Conservation (phyloP, 2,329 filamentous ascomycete genomes). For the Cryphonectria carpinicola region DNA sequence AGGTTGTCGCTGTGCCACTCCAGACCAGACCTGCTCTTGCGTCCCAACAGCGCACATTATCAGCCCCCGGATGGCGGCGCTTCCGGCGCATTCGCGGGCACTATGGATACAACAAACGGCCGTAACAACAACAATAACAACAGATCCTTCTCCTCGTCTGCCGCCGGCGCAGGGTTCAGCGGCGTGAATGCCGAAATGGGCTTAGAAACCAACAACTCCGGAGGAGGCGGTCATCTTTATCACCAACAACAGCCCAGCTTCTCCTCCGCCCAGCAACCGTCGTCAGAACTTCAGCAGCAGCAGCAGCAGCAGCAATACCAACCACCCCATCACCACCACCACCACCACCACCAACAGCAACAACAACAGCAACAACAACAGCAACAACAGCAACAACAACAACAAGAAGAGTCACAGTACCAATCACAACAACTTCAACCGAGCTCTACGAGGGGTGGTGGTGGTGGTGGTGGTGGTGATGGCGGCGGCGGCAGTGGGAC, state of each 20-base stretch:
- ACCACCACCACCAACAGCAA: conserved; percentile 4
- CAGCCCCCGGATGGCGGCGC: conserved; percentile 10
- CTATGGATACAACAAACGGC: conserved; percentile 10
- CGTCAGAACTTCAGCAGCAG: not conserved
- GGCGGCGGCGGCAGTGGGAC: not conserved
- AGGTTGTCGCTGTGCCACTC: conserved; percentile 5
- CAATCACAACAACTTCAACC: conserved; percentile 10
- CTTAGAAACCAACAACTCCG: not conserved
- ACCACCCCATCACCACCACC: conserved; percentile 2
- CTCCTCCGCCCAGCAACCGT: not conserved
- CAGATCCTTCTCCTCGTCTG: conserved; percentile 4
- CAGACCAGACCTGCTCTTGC: conserved; percentile 1
- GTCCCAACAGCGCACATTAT: not conserved
- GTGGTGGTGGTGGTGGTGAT: no score
- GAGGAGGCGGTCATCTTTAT: conserved; percentile 1
- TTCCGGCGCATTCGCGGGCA: not conserved
- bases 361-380: conserved; percentile 19
- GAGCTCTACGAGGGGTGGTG: conserved; percentile 4
- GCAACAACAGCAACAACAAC: no score
- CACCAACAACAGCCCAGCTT: conserved; percentile 4
- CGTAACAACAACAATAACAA: not conserved
- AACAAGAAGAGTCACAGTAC: conserved; percentile 20
- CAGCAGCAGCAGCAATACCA: conserved; percentile 11
- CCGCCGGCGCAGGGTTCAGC: not conserved
- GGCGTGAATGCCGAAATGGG: not conserved